These are phyloP conservation scores for Daldinia caldariorum DNA, from an alignment of 495 filamentous ascomycete species.

Conservation along the genomic window DNA sequence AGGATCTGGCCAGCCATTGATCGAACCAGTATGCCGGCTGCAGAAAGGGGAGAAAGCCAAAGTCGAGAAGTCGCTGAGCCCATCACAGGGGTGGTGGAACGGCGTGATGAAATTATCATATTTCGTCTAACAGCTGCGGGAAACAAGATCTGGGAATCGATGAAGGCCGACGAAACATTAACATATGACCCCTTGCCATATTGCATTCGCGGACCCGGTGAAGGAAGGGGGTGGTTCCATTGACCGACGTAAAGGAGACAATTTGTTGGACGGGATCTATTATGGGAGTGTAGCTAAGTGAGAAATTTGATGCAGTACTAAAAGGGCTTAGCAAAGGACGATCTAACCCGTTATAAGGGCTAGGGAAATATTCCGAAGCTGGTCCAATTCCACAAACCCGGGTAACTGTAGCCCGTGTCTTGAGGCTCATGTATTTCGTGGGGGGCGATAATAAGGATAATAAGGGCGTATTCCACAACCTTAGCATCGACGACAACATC, in stretches of 20 bases:
- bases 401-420: not conserved
- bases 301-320: not conserved
- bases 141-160: slow-evolving; percentile 17
- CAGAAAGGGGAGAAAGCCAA: slow-evolving; percentile 6
- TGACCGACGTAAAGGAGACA: slow-evolving; percentile 1
- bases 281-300: not conserved
- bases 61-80: slow-evolving; percentile 10
- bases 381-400: not conserved
- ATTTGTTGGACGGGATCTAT: slow-evolving; percentile 7
- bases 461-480: too few relatives aligned
- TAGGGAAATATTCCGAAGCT: not conserved
- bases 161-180: slow-evolving; percentile 10
- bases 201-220: slow-evolving; percentile 14
- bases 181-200: slow-evolving; percentile 6
- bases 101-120: slow-evolving; percentile 1
- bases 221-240: not conserved
- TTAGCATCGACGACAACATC: too few relatives aligned
- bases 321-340: not conserved
- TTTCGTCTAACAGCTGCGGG: not conserved
- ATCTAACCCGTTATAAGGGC: not conserved
- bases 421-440: slow-evolving; percentile 4
- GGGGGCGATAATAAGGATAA: not conserved
- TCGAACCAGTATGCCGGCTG: slow-evolving; percentile 12
- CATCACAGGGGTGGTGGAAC: slow-evolving; percentile 15
- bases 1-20: slow-evolving; percentile 14